phyloP scores from a whole-genome alignment of 768 basidiomycete species.

The Boletus rubroflammeus region DNA sequence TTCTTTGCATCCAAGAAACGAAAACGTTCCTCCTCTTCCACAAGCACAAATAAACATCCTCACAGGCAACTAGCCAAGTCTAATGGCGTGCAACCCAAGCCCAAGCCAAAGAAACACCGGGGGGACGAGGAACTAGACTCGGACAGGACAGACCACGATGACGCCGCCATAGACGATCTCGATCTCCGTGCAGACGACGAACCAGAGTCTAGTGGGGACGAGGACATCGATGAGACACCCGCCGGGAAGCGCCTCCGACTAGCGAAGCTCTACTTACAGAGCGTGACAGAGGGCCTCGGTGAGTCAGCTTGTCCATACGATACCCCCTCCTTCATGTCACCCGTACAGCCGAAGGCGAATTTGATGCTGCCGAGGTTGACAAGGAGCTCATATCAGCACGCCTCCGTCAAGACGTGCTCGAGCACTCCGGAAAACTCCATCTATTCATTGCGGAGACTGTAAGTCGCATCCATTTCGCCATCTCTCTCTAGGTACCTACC shows the following conservation, averaged over 20 bases:
- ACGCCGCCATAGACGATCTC: slow-evolving; percentile 61
- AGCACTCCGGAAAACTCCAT: slow-evolving; percentile 86
- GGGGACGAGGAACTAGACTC: slow-evolving; percentile 66
- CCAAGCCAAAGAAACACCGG: slow-evolving; percentile 22
- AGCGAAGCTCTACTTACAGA: slow-evolving; percentile 86
- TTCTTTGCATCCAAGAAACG: slow-evolving; percentile 75
- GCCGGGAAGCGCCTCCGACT: slow-evolving; percentile 89
- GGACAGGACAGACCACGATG: slow-evolving; percentile 55
- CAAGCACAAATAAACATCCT: slow-evolving; percentile 26
- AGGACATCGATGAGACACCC: slow-evolving; percentile 86
- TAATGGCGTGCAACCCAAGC: slow-evolving; percentile 17
- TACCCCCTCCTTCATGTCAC: not conserved
- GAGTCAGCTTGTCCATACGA: slow-evolving; percentile 25
- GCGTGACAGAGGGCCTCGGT: slow-evolving; percentile 73
- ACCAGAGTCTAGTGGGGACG: slow-evolving; percentile 66
- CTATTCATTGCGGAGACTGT: slow-evolving; percentile 75
- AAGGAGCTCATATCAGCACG: slow-evolving; percentile 86
- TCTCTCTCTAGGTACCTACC: not conserved
- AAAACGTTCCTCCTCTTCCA: slow-evolving; percentile 44
- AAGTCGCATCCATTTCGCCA: slow-evolving; percentile 23
- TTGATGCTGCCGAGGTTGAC: slow-evolving; percentile 95
- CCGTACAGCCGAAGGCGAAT: slow-evolving; percentile 71
- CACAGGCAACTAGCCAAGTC: slow-evolving; percentile 20
- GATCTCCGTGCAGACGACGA: slow-evolving; percentile 63
- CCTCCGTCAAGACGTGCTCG: slow-evolving; percentile 87